Evolutionary conservation across 805 yeast genomes (phyloP).

Genomic region (Torulaspora delbrueckii): DNA sequence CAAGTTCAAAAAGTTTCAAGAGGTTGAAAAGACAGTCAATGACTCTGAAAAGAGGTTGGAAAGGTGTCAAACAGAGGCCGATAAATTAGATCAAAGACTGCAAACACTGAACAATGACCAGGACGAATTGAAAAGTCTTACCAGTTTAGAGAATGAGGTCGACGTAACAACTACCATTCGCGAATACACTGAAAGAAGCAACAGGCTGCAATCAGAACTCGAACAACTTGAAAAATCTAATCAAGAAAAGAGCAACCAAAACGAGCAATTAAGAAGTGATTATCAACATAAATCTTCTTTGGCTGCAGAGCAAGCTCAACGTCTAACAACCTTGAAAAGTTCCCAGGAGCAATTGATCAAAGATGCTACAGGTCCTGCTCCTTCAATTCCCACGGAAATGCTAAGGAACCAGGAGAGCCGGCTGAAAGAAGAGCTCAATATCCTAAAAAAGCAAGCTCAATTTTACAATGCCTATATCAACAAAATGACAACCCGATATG

Average conservation of each 20-base stretch:
- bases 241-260: conserved; percentile 26
- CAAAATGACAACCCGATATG: conserved; percentile 19
- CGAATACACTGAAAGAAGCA: conserved; percentile 5
- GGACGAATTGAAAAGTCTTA: conserved; percentile 9
- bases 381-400: conserved; percentile 23
- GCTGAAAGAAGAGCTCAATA: conserved; percentile 14
- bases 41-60: conserved; percentile 28
- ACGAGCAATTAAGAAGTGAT: conserved; percentile 35
- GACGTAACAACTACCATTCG: conserved; percentile 12
- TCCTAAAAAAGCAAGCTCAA: conserved; percentile 14
- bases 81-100: conserved; percentile 13
- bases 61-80: conserved; percentile 20
- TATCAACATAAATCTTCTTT: conserved; percentile 44
- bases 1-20: conserved; percentile 36
- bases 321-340: conserved; percentile 24
- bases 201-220: conserved; percentile 16
- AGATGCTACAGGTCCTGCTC: conserved; percentile 36
- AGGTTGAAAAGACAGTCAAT: conserved; percentile 18
- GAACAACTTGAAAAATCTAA: conserved; percentile 55
- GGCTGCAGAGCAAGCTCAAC: conserved; percentile 44
- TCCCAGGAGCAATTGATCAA: conserved; percentile 26
- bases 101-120: conserved; percentile 11
- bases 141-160: conserved; percentile 2
- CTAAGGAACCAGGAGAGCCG: conserved; percentile 10
- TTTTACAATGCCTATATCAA: conserved; percentile 23